Conservation (phyloP, 2,329 filamentous ascomycete species). For the Albifimbria verrucaria region DNA sequence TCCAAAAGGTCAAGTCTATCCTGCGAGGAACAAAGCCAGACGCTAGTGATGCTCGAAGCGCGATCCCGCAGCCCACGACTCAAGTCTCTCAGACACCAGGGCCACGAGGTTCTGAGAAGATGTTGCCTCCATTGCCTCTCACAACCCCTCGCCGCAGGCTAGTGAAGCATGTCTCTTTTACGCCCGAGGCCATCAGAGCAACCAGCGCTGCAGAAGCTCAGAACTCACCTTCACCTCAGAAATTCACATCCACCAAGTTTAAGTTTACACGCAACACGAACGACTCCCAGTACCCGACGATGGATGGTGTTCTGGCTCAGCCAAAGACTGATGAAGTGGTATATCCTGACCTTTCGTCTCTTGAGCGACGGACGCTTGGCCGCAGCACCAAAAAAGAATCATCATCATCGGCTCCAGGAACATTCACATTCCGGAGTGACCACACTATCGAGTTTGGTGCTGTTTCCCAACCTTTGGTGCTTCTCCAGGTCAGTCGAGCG, state of each 20-base stretch:
- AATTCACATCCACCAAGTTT: conserved; percentile 43
- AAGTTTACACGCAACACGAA: conserved; percentile 24
- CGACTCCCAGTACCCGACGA: conserved; percentile 25
- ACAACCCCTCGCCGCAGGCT: conserved; percentile 67
- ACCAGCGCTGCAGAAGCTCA: conserved; percentile 31
- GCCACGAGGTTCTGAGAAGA: conserved; percentile 44
- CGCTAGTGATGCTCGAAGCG: conserved; percentile 38
- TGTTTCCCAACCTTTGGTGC: conserved; percentile 51
- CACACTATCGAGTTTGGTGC: conserved; percentile 59
- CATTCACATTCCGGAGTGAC: conserved; percentile 64
- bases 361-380: conserved; percentile 27
- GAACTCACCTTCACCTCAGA: conserved; percentile 55
- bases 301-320: conserved; percentile 23
- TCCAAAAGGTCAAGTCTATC: conserved; percentile 58
- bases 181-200: conserved; percentile 60
- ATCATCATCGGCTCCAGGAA: conserved; percentile 47
- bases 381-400: conserved; percentile 18
- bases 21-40: conserved; percentile 39
- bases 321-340: conserved; percentile 31
- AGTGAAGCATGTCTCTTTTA: conserved; percentile 77
- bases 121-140: conserved; percentile 48
- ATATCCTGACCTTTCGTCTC: conserved; percentile 52
- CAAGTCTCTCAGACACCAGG: conserved; percentile 44
- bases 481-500: conserved; percentile 55
- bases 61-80: conserved; percentile 42